phyloP scores from a whole-genome alignment of 768 basidiomycete genomes.

The Nevesoporus exiguus region DNA sequence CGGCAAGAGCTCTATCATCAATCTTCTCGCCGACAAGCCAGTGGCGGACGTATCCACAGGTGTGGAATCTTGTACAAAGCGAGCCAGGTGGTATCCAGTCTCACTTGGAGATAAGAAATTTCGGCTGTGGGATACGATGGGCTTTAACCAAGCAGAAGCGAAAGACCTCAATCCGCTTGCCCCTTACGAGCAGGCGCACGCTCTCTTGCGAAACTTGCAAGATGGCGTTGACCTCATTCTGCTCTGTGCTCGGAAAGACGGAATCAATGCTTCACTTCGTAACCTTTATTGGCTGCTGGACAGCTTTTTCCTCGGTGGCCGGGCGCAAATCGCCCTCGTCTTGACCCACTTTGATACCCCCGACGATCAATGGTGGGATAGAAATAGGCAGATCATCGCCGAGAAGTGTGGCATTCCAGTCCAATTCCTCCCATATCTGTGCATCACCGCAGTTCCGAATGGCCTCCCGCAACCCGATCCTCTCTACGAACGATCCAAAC shows the following conservation, averaged over 20 bases:
- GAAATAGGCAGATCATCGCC: constrained; percentile 26
- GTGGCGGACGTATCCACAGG: constrained; percentile 29
- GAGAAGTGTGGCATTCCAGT: constrained; percentile 11
- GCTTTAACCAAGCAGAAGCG: constrained; percentile 27
- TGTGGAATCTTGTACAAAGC: constrained; percentile 34
- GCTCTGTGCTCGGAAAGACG: constrained; percentile 37
- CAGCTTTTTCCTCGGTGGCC: constrained; percentile 36
- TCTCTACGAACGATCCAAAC: constrained; percentile 14
- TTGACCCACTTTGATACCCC: constrained; percentile 38
- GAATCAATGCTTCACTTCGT: constrained; percentile 33
- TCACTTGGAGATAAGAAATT: constrained; percentile 20
- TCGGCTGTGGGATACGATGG: constrained; percentile 34
- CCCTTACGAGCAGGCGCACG: constrained; percentile 30
- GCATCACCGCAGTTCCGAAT: constrained; percentile 19
- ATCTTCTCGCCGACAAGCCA: constrained; percentile 25
- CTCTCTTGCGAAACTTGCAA: constrained; percentile 33
- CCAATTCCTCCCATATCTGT: constrained; percentile 9
- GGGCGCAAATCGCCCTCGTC: constrained; percentile 36
- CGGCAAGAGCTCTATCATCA: constrained; percentile 32
- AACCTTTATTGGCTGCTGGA: constrained; percentile 38
- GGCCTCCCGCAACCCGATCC: not conserved
- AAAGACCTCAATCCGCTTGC: constrained; percentile 13
- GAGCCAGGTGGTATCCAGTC: constrained; percentile 22
- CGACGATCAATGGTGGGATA: constrained; percentile 38
- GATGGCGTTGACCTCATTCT: constrained; percentile 39